phyloP scores from a whole-genome alignment of 1,284 basidiomycete species.

The Malassezia brasiliensis region DNA sequence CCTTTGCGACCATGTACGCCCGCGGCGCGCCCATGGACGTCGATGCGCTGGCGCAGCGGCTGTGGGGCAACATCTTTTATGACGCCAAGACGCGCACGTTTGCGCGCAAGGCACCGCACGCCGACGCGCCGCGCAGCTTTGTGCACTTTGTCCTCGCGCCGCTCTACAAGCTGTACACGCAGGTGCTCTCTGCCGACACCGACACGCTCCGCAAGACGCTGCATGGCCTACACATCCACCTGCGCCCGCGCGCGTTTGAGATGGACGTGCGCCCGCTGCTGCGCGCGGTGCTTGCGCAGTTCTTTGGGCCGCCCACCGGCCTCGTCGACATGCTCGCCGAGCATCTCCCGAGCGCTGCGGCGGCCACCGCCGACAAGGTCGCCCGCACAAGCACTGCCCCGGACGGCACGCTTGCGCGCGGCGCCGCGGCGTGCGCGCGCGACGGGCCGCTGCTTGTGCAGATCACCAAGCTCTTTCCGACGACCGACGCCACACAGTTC shows the following conservation, averaged over 20 bases:
- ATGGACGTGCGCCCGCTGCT: constrained; percentile 92
- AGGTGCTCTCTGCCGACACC: constrained; percentile 82
- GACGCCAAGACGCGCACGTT: constrained; percentile 73
- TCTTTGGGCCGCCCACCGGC: constrained; percentile 77
- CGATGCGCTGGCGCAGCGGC: constrained; percentile 62
- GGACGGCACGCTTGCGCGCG: constrained; percentile 51
- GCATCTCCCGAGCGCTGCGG: constrained; percentile 68
- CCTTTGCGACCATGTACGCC: constrained; percentile 93
- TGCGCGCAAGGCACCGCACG: constrained; percentile 68
- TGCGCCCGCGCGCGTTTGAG: constrained; percentile 91
- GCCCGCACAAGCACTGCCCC: constrained; percentile 26
- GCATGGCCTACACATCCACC: constrained; percentile 65
- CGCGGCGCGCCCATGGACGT: constrained; percentile 59
- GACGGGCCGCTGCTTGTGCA: constrained; percentile 85
- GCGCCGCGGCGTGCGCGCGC: constrained; percentile 73
- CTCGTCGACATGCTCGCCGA: constrained; percentile 84
- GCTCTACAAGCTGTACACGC: constrained; percentile 90
- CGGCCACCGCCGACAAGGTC: constrained; percentile 64
- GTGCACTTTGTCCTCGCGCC: constrained; percentile 95
- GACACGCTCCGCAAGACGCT: constrained; percentile 72
- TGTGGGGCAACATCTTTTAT: constrained; percentile 99
- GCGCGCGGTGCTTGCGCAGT: constrained; percentile 85
- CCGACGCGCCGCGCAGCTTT: constrained; percentile 74
- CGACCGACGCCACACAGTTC: constrained; percentile 88
- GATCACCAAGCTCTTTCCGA: constrained; percentile 85